Conservation (phyloP, 2,329 filamentous ascomycete species). For the Rhinocladiella similis region DNA sequence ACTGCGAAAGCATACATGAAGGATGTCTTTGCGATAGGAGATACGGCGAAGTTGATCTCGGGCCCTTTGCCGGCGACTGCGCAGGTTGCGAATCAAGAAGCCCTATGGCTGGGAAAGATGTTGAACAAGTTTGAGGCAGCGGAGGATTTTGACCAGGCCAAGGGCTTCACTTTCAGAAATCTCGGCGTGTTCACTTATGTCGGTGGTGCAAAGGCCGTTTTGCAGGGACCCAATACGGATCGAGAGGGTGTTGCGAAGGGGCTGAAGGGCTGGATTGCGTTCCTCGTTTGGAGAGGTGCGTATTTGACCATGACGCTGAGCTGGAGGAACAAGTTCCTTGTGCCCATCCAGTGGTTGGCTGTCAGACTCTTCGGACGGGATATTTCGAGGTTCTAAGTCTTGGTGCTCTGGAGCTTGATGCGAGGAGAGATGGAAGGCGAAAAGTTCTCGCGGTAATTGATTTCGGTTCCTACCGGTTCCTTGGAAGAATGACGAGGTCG, state of each 20-base stretch:
- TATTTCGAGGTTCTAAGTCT: slow-evolving; percentile 41
- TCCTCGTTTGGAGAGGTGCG: slow-evolving; percentile 46
- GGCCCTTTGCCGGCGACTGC: slow-evolving; percentile 58
- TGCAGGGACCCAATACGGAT: slow-evolving; percentile 47
- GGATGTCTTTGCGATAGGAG: slow-evolving; percentile 58
- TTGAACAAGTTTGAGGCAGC: slow-evolving; percentile 48
- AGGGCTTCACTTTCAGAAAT: slow-evolving; percentile 56
- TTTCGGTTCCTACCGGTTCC: not conserved
- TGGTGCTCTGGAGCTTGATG: not conserved
- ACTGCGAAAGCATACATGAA: slow-evolving; percentile 45
- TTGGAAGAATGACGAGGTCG: no score
- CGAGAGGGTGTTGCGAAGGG: slow-evolving; percentile 37
- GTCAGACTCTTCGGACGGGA: slow-evolving; percentile 47
- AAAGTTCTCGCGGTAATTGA: not conserved
- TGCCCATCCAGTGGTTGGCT: slow-evolving; percentile 43
- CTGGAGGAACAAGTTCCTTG: slow-evolving; percentile 46
- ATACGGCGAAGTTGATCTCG: slow-evolving; percentile 54
- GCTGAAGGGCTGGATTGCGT: slow-evolving; percentile 42
- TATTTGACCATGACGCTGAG: slow-evolving; percentile 50
- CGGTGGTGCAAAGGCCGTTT: slow-evolving; percentile 57
- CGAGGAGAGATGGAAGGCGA: not conserved
- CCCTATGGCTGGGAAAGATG: slow-evolving; percentile 56
- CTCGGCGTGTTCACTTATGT: slow-evolving; percentile 62
- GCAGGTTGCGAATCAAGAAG: slow-evolving; percentile 60
- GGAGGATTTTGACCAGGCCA: slow-evolving; percentile 14